phyloP scores from a whole-genome alignment of 257 asterid genomes.

The Solanum pennellii region DNA sequence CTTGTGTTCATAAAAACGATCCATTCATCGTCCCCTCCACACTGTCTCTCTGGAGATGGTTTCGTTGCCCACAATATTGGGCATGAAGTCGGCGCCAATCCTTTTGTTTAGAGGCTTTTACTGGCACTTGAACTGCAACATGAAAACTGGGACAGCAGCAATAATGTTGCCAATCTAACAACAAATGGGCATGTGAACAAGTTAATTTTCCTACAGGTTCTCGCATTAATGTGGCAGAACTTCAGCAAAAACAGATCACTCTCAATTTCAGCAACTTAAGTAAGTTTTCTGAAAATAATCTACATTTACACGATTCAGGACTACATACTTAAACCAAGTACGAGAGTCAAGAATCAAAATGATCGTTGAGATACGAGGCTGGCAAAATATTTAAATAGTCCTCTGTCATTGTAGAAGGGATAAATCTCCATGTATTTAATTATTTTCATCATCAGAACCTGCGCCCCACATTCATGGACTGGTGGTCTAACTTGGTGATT shows the following conservation, averaged over 20 bases:
- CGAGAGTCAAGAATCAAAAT: neutral
- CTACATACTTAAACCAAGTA: neutral
- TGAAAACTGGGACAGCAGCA: neutral
- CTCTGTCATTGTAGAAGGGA: neutral
- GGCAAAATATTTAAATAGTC: neutral
- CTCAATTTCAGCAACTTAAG: neutral
- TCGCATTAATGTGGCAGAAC: neutral
- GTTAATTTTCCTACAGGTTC: neutral
- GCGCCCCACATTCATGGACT: neutral
- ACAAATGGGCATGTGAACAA: neutral
- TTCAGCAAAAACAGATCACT: neutral
- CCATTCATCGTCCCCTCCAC: neutral
- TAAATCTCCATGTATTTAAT: neutral
- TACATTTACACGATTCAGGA: neutral
- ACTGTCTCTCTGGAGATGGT: neutral
- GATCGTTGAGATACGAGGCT: neutral
- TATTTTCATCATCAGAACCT: neutral
- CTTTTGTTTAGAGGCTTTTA: neutral
- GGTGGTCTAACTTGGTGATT: too few species aligned
- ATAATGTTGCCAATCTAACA: neutral
- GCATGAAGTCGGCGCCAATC: neutral
- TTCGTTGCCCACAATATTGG: neutral
- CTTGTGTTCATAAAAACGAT: neutral
- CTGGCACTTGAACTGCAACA: neutral
- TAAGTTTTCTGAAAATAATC: neutral